Percentiles rank a stretch among this genome's conserved stretches.
phyloP scores from a whole-genome alignment of 2,329 filamentous ascomycete species.

The Erysiphe pulchra region DNA sequence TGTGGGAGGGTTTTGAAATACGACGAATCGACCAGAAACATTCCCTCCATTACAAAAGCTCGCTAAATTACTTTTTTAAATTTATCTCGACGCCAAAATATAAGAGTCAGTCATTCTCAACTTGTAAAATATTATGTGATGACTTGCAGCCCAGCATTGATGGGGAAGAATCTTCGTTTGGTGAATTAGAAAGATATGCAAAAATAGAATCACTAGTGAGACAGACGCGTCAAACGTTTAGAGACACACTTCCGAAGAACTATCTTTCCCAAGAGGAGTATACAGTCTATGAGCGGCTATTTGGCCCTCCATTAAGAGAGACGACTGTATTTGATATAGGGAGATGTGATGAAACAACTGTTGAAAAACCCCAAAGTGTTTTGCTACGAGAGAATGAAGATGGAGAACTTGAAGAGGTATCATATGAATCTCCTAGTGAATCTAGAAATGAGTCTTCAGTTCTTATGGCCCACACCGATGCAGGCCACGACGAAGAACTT shows the following conservation, averaged over 20 bases:
- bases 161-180: background rate
- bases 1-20: background rate
- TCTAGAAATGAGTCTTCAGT: background rate
- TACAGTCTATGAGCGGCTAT: conserved; percentile 52
- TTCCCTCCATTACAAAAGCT: background rate
- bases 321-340: conserved; percentile 33
- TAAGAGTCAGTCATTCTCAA: background rate
- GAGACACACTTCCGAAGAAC: conserved; percentile 47
- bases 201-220: conserved; percentile 38
- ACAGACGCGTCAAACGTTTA: conserved; percentile 46
- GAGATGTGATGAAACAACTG: conserved; percentile 7
- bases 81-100: background rate
- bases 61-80: background rate
- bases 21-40: background rate
- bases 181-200: background rate
- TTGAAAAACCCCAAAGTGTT: conserved; percentile 21
- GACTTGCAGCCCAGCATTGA: background rate
- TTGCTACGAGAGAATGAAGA: conserved; percentile 28
- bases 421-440: background rate
- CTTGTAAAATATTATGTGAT: background rate
- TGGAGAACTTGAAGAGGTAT: conserved; percentile 35
- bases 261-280: conserved; percentile 48
- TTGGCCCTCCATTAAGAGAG: conserved; percentile 45
- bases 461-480: background rate
- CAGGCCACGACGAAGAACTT: no score